A percentile compares a stretch with the other conserved stretches of the same genome.
These are phyloP conservation scores for Polyporus arcularius DNA, from an alignment of 768 basidiomycete species.

Conservation along the genomic window DNA sequence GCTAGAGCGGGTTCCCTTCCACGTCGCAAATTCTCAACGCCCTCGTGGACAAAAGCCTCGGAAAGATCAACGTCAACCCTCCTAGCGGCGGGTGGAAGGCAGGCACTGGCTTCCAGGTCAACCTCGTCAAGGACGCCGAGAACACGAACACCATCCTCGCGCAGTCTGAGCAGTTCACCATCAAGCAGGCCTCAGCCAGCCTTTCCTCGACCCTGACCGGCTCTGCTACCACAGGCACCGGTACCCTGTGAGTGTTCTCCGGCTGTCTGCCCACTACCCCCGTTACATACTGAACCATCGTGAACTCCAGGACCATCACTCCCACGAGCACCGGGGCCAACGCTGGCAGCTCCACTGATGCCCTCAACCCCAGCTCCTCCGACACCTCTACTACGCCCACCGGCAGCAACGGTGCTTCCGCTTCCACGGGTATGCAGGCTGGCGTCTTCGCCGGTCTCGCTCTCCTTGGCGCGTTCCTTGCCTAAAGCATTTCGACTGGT, in stretches of 20 bases:
- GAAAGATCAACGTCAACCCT: slow-evolving; percentile 44
- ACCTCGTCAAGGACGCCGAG: slow-evolving; percentile 57
- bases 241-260: slow-evolving; percentile 9
- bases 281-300: not conserved
- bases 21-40: slow-evolving; percentile 52
- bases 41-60: slow-evolving; percentile 51
- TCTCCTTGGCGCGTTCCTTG: slow-evolving; percentile 38
- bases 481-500: slow-evolving; percentile 19
- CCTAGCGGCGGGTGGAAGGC: slow-evolving; percentile 67
- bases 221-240: slow-evolving; percentile 17
- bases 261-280: not conserved
- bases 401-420: slow-evolving; percentile 33
- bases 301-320: slow-evolving; percentile 1
- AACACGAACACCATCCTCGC: slow-evolving; percentile 59
- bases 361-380: slow-evolving; percentile 24
- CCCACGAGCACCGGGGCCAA: slow-evolving; percentile 13
- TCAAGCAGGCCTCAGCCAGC: slow-evolving; percentile 33
- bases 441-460: slow-evolving; percentile 38
- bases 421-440: slow-evolving; percentile 29
- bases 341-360: slow-evolving; percentile 8
- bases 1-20: slow-evolving; percentile 39
- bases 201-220: slow-evolving; percentile 21
- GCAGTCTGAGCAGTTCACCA: slow-evolving; percentile 67
- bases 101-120: slow-evolving; percentile 68
- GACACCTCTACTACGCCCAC: slow-evolving; percentile 23